These are phyloP conservation scores for Claviceps spartinae DNA, from an alignment of 2,329 filamentous ascomycete species.

Conservation along the genomic window DNA sequence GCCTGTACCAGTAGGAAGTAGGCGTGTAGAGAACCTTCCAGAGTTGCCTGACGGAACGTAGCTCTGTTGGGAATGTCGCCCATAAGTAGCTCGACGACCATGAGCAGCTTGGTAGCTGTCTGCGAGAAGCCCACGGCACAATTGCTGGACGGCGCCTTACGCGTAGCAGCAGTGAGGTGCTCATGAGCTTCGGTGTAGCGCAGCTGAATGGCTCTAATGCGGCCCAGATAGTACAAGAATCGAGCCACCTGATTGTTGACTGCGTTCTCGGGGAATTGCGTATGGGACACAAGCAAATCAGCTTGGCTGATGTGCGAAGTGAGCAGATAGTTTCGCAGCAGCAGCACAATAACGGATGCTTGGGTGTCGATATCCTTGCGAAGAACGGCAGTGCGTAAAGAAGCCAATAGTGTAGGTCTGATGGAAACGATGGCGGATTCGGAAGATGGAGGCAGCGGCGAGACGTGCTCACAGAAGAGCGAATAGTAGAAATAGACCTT, in stretches of 20 bases:
- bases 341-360: slow-evolving; percentile 83
- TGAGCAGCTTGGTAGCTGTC: slow-evolving; percentile 87
- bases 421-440: slow-evolving; percentile 78
- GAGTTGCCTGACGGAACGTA: slow-evolving; percentile 76
- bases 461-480: slow-evolving; percentile 83
- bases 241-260: slow-evolving; percentile 97
- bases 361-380: slow-evolving; percentile 97
- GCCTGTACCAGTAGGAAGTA: slow-evolving; percentile 92
- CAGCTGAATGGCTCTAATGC: slow-evolving; percentile 90
- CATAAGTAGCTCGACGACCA: slow-evolving; percentile 95
- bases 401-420: slow-evolving; percentile 72
- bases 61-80: slow-evolving; percentile 94
- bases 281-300: slow-evolving; percentile 89
- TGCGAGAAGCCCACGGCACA: slow-evolving; percentile 92
- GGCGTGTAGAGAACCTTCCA: slow-evolving; percentile 78
- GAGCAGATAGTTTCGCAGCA: slow-evolving; percentile 89
- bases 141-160: slow-evolving; percentile 82
- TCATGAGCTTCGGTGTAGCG: slow-evolving; percentile 95
- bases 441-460: slow-evolving; percentile 75
- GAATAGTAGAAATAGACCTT: slow-evolving; percentile 98
- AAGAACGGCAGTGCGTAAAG: slow-evolving; percentile 85
- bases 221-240: slow-evolving; percentile 93
- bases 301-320: slow-evolving; percentile 96
- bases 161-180: slow-evolving; percentile 81
- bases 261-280: slow-evolving; percentile 83